Evolutionary conservation across 352 stramenopile species (phyloP).

Genomic region (Elongisporangium anandrum): DNA sequence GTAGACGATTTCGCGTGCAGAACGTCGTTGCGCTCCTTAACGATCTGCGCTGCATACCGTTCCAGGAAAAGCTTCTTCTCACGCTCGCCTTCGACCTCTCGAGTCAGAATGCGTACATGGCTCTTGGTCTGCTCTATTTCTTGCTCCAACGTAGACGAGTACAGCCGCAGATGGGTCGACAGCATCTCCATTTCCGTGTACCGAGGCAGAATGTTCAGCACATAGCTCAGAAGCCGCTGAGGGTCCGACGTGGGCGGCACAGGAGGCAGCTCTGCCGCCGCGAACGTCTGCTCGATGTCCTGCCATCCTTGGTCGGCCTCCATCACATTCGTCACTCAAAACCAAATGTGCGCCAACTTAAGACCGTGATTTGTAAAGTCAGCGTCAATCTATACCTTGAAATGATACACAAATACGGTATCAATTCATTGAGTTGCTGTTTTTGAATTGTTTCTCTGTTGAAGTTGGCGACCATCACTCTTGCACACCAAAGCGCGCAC

Average conservation of each 20-base stretch:
- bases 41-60: constrained; percentile 74
- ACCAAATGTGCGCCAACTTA: constrained; percentile 6
- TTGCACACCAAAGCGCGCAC: constrained; percentile 3
- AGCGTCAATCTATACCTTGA: not conserved
- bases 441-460: constrained; percentile 27
- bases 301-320: constrained; percentile 30
- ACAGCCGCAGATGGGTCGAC: constrained; percentile 65
- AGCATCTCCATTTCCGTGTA: constrained; percentile 85
- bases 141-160: constrained; percentile 66
- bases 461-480: constrained; percentile 48
- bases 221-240: constrained; percentile 68
- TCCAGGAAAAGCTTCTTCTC: constrained; percentile 83
- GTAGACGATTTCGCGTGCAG: constrained; percentile 46
- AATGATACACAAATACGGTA: not conserved
- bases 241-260: constrained; percentile 72
- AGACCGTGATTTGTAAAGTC: not conserved
- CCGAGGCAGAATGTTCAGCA: constrained; percentile 67
- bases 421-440: constrained; percentile 5
- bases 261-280: constrained; percentile 42
- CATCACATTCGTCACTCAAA: constrained; percentile 7
- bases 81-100: constrained; percentile 42
- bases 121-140: constrained; percentile 71
- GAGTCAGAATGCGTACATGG: constrained; percentile 47
- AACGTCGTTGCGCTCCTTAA: constrained; percentile 82
- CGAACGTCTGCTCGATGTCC: constrained; percentile 53